phyloP scores from a whole-genome alignment of 305 asterid genomes.

The Solanum hybrid region DNA sequence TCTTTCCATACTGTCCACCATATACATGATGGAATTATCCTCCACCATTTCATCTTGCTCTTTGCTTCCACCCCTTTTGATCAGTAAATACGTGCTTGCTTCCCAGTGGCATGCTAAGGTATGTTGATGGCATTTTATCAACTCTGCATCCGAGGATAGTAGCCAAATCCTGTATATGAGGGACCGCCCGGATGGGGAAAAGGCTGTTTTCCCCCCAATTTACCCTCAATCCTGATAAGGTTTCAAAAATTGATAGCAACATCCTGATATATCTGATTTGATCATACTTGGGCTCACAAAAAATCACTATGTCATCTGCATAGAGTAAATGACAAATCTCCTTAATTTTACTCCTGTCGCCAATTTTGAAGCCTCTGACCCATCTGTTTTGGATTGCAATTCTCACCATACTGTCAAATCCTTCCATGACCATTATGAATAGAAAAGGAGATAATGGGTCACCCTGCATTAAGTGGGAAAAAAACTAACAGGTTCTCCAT shows the following conservation, averaged over 20 bases:
- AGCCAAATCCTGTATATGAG: background rate
- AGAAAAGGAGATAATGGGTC: background rate
- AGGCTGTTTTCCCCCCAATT: background rate
- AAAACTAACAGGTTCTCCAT: background rate
- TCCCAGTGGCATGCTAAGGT: background rate
- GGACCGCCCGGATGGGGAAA: background rate
- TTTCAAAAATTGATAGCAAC: background rate
- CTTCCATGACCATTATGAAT: background rate
- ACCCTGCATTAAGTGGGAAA: background rate
- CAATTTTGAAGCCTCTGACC: background rate
- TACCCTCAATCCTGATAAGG: background rate
- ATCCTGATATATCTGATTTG: background rate
- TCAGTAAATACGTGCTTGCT: background rate
- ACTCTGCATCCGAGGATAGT: background rate
- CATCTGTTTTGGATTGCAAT: background rate
- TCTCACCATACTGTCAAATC: background rate
- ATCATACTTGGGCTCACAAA: background rate
- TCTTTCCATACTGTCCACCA: background rate
- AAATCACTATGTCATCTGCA: background rate
- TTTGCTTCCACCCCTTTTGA: background rate
- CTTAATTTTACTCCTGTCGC: background rate
- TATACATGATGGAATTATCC: background rate
- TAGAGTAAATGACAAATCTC: background rate
- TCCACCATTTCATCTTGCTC: background rate
- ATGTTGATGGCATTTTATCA: background rate